phyloP scores from a whole-genome alignment of 192 early-diverging fungal genomes.

The Coemansia sp. region DNA sequence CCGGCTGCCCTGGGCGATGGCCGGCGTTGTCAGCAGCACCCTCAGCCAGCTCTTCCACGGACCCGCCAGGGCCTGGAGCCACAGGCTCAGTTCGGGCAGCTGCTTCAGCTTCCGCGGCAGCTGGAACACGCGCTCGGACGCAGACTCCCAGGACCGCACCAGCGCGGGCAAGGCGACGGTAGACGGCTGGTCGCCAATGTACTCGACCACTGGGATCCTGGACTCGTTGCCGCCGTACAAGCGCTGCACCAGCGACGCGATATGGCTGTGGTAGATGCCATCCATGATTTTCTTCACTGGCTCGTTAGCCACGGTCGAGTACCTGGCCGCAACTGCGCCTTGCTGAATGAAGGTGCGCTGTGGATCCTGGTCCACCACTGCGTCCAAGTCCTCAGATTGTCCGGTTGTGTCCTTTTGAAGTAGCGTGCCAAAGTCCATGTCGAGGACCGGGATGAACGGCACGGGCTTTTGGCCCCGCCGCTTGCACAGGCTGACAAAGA shows the following conservation, averaged over 20 bases:
- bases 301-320: slow-evolving; percentile 68
- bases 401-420: slow-evolving; percentile 87
- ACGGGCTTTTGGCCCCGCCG: slow-evolving; percentile 77
- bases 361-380: slow-evolving; percentile 78
- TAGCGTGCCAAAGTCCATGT: slow-evolving; percentile 82
- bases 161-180: background rate
- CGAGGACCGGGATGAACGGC: slow-evolving; percentile 81
- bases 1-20: slow-evolving; percentile 68
- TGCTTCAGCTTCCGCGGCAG: too few relatives aligned
- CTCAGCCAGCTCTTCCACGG: slow-evolving; percentile 68
- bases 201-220: slow-evolving; percentile 72
- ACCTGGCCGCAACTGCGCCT: slow-evolving; percentile 75
- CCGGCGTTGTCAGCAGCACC: slow-evolving; percentile 62
- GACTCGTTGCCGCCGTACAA: slow-evolving; percentile 60
- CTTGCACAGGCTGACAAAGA: slow-evolving; percentile 35
- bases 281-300: slow-evolving; percentile 86
- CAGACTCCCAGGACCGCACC: too few relatives aligned
- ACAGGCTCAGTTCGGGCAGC: slow-evolving; percentile 31
- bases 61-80: slow-evolving; percentile 66
- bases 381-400: slow-evolving; percentile 83
- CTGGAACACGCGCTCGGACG: slow-evolving; percentile 2
- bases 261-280: slow-evolving; percentile 73
- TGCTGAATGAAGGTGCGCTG: slow-evolving; percentile 82
- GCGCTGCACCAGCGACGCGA: slow-evolving; percentile 62
- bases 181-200: slow-evolving; percentile 48